Evolutionary conservation across 1,284 basidiomycete genomes (phyloP), one percentile per base, ranked within the genome.

Genomic region (Trametes sp.): DNA sequence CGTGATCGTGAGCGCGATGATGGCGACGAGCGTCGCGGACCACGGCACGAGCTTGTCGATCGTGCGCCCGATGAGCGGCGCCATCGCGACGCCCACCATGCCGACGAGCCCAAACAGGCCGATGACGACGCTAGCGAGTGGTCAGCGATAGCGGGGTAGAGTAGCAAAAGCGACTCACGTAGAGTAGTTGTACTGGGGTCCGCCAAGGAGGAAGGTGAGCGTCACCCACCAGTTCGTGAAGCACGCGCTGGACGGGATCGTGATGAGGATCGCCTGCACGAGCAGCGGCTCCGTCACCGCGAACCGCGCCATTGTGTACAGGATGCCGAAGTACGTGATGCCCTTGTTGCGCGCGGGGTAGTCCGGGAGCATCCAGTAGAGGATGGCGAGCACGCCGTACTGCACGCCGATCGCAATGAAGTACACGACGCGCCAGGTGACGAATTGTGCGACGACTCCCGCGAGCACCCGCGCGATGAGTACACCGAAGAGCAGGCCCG

Each of bases 101-200:
- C 86, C 86, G 4, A 87, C 73, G 2, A 86, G 76, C 11, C 84
- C 85, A 68, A 87, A 85, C 2, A 87, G 74, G 13, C 85, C 84
- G 54, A 85, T 86, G 14, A 78, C 72, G 26, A 86, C 71, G 1
- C 79, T 82, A 28, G 24, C 0, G 36, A 31, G 11, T 28, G 38
- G 50, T 54, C 23, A 62, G 4, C 57, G 35, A 2, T 4, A 10
- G 33, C 2, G 21, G 14, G 26, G n/a, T n/a, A 2, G 29, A 19
- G 9, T n/a, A 11, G 10, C 16, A 28, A n/a, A 2, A 14, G 16
- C 11, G 0, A 70, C 77, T 57, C 59, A 78, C 77, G 77, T 78
- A 0, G 74, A 76, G 64, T 79, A 84, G 70, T 81, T 61, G 69
- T 85, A 87, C 1, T 83, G 83, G 1, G 77, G 65, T 5, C 78